Base-by-base conservation (phyloP, 2,329 filamentous ascomycete genomes). In the Xylariaceae sp. region DNA sequence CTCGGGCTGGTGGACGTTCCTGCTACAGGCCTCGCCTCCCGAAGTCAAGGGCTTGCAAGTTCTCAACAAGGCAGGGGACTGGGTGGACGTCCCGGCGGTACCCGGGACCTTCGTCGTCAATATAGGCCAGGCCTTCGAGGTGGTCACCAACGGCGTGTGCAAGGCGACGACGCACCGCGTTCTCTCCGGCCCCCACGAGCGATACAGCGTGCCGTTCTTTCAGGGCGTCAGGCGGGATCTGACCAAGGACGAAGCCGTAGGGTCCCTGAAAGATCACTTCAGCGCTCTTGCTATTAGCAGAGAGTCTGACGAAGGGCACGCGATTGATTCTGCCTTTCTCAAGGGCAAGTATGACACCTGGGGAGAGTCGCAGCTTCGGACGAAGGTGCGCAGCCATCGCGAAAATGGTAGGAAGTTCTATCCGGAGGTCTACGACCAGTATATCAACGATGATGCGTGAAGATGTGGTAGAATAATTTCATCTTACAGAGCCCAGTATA, bases 1-100 rank as follows among this genome's bases (percentile, higher is more conserved):
- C 0, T 85, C 82, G 0, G 84, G 84, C 2, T 87, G 83, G 82
- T 83, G 84, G 74, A 87, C 85, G 0, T 87, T 88, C 59, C 76
- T 88, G 2, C 77, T 85, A 1, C 85, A 88, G 66, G 81, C 83
- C 6, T 83, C 80, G 0, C 76, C 79, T 2, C 78, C 81, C 2
- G 71, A 77, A 9, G 72, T 79, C 1, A 67, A 75, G 40, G 79
- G 82, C 0, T 71, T 85, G 0, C 79, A 85, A 63, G 80, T 79
- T 0, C 74, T 85, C 16, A 79, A 79, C 55, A 73, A 75, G 41
- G 64, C 65, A 0, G 80, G 79, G 1, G 59, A 67, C 1, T 85
- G 82, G 83, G 68, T 85, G 20, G 72, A 79, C 37, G 80, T 79
- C 5, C 77, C 77, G 0, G 75, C 74, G 0, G 66, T 84, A 1